Evolutionary conservation across 345 rosid species (phyloP).

Genomic region (Nasturtium officinale): DNA sequence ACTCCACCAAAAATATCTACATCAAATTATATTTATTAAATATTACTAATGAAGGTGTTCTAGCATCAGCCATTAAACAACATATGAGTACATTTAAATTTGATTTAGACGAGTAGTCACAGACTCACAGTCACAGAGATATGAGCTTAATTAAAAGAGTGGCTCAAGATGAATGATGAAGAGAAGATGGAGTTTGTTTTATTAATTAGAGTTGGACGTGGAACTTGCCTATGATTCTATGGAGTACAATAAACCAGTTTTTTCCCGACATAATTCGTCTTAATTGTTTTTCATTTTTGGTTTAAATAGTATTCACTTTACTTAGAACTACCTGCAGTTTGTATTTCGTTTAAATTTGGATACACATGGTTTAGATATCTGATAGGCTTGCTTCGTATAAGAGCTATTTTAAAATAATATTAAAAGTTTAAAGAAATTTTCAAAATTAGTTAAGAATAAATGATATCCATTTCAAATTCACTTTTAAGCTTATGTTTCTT

Average conservation of each 20-base stretch:
- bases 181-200: background rate
- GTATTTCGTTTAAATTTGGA: background rate
- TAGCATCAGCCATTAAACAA: constrained; percentile 12
- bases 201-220: background rate
- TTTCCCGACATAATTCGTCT: no score
- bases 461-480: background rate
- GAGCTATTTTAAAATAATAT: background rate
- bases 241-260: no score
- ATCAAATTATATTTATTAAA: no score
- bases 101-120: background rate
- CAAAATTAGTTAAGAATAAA: background rate
- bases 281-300: no score
- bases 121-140: background rate
- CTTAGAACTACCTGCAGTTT: background rate
- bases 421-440: no score
- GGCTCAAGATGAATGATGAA: background rate
- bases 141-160: background rate
- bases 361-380: no score
- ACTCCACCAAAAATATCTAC: no score
- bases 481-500: background rate
- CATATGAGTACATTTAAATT: background rate
- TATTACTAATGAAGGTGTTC: no score
- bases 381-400: background rate
- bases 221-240: background rate
- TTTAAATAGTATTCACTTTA: no score